Base-by-base conservation (phyloP, 257 asterid species). In the Primulina tabacum region DNA sequence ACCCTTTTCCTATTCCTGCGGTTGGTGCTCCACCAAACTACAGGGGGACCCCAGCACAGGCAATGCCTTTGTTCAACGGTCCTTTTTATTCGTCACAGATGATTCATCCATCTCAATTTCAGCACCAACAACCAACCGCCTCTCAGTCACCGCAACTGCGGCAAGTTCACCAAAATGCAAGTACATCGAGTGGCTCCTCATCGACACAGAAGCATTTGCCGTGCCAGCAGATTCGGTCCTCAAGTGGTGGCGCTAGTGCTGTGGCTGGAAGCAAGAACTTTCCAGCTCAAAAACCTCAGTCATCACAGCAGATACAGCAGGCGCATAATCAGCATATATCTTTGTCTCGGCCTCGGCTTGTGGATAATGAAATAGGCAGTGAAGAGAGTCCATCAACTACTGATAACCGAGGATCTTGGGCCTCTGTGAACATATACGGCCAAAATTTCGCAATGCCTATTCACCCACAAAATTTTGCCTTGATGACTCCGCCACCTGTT, bases 61-160 rank as follows among this genome's bases (percentile, higher is more conserved):
- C 96, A 0, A 77, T 93, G 89, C 96, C 96, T 1, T 14, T 94
- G 75, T 92, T 92, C 87, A 92, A 82, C 9, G 96, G 97, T 8
- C 81, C 97, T 1, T 88, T 89, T 78, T 91, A 86, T 79, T 81
- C 99, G 5, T 83, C 96, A 20, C 99, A 84, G 81, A 83, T 89
- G 81, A 85, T 90, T 75, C 99, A 86, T 78, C 92, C 90, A 4
- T 77, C 95, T 0, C 96, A 87, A 56, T 84, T 88, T 69, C 94
- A 85, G 77, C 89, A 78, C 32, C 81, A 76, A 2, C 89, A 73
- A 17, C 80, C 73, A 20, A 74, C 82, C 6, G 64, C 79, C 17
- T 62, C 81, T 11, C 92, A 77, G 67, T 58, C 83, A 0, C 88
- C 75, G 37, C 95, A 85, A 53, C 35, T 80, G 71, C 80, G 72